Evolutionary conservation across 2,329 filamentous ascomycete species (phyloP).

Genomic region (Coleophoma eucalyptorum): DNA sequence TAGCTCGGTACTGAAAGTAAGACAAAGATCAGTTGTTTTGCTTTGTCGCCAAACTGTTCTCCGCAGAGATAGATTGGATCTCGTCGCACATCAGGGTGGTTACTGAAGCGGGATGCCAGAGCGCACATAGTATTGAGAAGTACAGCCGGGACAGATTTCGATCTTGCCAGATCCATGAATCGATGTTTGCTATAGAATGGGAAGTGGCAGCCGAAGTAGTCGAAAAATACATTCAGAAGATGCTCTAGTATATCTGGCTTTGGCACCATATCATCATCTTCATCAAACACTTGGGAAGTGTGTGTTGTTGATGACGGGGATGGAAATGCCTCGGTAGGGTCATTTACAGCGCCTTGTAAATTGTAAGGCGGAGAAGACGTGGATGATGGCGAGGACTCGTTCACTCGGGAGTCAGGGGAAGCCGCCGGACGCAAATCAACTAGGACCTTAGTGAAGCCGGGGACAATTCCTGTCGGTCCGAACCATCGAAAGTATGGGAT

Average conservation of each 20-base stretch:
- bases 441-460: conserved; percentile 1
- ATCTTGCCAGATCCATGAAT: not conserved
- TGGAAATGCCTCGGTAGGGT: not conserved
- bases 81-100: not conserved
- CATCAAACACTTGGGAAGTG: not conserved
- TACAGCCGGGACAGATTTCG: not conserved
- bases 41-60: conserved; percentile 1
- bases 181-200: not conserved
- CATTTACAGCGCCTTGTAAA: not conserved
- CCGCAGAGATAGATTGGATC: not conserved
- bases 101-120: not conserved
- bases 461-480: conserved; percentile 3
- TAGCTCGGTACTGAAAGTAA: conserved; percentile 3
- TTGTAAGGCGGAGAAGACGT: not conserved
- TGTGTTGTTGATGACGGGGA: not conserved
- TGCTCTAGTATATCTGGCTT: not conserved
- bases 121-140: conserved; percentile 2
- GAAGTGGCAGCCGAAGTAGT: conserved; percentile 2
- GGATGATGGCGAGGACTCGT: not conserved
- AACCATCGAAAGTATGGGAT: conserved; percentile 4
- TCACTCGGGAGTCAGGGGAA: not conserved
- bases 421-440: not conserved
- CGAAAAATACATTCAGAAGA: not conserved
- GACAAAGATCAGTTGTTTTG: not conserved
- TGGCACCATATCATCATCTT: conserved; percentile 1